Base-by-base conservation (phyloP, 1,284 basidiomycete genomes). In the Bondarzewia mesenterica region DNA sequence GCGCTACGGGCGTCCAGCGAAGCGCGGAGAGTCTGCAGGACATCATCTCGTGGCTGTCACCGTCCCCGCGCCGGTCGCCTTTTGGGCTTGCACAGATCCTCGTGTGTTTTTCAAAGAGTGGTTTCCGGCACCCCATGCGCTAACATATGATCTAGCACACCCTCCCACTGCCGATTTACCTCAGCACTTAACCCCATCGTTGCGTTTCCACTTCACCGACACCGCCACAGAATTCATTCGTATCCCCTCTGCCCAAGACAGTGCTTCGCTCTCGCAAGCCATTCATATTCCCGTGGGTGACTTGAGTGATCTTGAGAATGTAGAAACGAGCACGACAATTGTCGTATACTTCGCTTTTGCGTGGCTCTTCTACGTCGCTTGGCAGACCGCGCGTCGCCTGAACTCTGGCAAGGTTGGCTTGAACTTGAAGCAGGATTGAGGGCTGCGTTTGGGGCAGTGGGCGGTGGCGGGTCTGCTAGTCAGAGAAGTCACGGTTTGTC, bases 341-440 rank as follows among this genome's bases (percentile, higher is more conserved):
- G 38, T 10, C 10, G 38, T 39, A 3, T 39, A 15, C 16, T 39
- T 39, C 21, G n/a, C 38, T 16, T 39, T 39, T 39, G 38, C 21
- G 10, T 39, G 21, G n/a, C 16, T 39, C 38, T 16, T 16, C 21
- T 18, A 22, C 16, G 21, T 10, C 10, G 38, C 38, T 14, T 39
- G n/a, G 38, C 38, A 18, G 38, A 39, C 10, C 18, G 21, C 38
- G 38, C n/a, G 21, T 10, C 38, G 38, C 10, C 21, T 18, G 16
- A 8, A 10, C 18, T 16, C 10, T 16, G 21, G 16, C 4, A 18
- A 18, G 21, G n/a, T 22, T 18, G 10, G 14, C 14, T 39, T 18
- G 12, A 39, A 18, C 16, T 16, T 18, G 40, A 36, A 26, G 15
- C 20, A 36, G 56, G 47, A 41, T 51, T 39, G 37, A 26, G 12